Conservation (phyloP, 306 rosid genomes). For the Clitoria ternatea region DNA sequence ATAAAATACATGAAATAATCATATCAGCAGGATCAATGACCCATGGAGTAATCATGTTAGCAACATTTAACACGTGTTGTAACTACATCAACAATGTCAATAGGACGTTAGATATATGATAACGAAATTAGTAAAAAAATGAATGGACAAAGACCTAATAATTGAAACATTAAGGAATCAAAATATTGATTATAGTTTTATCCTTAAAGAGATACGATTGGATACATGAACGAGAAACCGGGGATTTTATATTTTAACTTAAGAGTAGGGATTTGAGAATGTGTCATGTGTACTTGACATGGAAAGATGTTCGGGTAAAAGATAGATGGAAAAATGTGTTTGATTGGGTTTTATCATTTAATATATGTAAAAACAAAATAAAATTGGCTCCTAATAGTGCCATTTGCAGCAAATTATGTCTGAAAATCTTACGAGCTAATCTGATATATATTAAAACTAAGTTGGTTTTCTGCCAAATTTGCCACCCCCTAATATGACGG, state of each 20-base stretch:
- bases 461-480: conserved; percentile 11
- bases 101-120: too few relatives aligned
- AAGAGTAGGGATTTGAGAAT: not conserved
- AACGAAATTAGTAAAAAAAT: too few relatives aligned
- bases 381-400: not conserved
- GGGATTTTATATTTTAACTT: not conserved
- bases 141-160: too few relatives aligned
- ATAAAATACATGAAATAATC: too few relatives aligned
- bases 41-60: too few relatives aligned
- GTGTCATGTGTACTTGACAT: not conserved
- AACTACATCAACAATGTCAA: too few relatives aligned
- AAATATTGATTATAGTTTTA: not conserved
- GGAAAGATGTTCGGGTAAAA: too few relatives aligned
- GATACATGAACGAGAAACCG: not conserved
- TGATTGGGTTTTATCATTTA: not conserved
- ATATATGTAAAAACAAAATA: not conserved
- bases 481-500: not conserved
- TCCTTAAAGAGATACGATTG: not conserved
- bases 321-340: not conserved
- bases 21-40: too few relatives aligned
- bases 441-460: not conserved
- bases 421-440: not conserved
- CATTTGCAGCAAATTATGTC: not conserved
- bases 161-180: not conserved
- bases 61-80: too few relatives aligned